Evolutionary conservation across 768 basidiomycete genomes (phyloP).

Genomic region (Crassisporium funariophilum): DNA sequence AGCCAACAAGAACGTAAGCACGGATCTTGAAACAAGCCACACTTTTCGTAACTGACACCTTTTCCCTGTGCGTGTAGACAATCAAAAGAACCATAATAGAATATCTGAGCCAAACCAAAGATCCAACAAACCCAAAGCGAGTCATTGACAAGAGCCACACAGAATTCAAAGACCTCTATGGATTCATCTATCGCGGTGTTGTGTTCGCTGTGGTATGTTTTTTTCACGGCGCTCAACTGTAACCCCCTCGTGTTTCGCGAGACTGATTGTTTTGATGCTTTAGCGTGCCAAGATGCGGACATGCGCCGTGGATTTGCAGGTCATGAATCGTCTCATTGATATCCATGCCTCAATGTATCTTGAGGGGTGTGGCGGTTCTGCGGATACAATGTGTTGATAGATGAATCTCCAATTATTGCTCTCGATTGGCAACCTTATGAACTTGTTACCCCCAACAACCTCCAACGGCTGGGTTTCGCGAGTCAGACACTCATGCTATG

Average conservation of each 20-base stretch:
- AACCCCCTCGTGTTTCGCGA: background rate
- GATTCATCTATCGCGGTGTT: slow-evolving; percentile 48
- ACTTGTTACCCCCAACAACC: no score
- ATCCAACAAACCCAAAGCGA: slow-evolving; percentile 30
- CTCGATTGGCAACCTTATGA: background rate
- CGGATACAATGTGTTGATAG: background rate
- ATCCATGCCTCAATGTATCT: slow-evolving; percentile 51
- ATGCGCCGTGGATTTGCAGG: slow-evolving; percentile 34
- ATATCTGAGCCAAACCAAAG: slow-evolving; percentile 40
- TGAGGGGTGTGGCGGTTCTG: slow-evolving; percentile 29
- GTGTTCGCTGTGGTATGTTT: slow-evolving; percentile 50
- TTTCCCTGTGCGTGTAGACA: slow-evolving; percentile 28
- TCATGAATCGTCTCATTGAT: slow-evolving; percentile 42
- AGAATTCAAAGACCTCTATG: slow-evolving; percentile 54
- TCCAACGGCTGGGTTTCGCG: no score
- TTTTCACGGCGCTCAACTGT: slow-evolving; percentile 1
- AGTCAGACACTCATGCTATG: no score
- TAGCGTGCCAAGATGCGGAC: slow-evolving; percentile 47
- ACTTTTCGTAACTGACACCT: slow-evolving; percentile 1
- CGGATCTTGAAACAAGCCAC: slow-evolving; percentile 1
- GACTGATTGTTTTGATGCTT: slow-evolving; percentile 7
- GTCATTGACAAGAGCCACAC: slow-evolving; percentile 46
- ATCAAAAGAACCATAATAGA: slow-evolving; percentile 48
- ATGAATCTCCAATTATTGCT: background rate
- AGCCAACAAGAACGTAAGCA: slow-evolving; percentile 61